Base-by-base conservation (phyloP, 352 stramenopile genomes). In the Phytophthora citricola region DNA sequence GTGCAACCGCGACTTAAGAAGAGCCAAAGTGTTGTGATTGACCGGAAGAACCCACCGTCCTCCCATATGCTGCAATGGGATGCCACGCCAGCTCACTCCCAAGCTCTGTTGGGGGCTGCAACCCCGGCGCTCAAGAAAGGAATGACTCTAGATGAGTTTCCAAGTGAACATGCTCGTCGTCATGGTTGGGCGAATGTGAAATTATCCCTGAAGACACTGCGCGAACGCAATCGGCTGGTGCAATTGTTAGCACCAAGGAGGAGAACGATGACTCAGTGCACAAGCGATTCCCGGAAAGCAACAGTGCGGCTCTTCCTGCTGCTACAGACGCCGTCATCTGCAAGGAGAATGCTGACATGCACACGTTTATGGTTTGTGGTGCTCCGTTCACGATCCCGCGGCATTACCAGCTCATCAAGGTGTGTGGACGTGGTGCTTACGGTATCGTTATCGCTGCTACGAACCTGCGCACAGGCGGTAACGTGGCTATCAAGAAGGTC, bases 401-500 rank as follows among this genome's bases (percentile, higher is more conserved):
- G 43, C 82, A 95, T 74, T 96, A 96, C 62, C 77, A 94, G 58
- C 75, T 95, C 27, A 95, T 96, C 51, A 96, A 96, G 58, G 89
- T 96, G 10, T 95, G 87, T 58, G 90, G 90, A 5, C 85, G 90
- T 44, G 90, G 90, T 5, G 89, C 88, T 29, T 97, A 97, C 61
- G 90, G 90, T 32, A 95, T 97, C 54, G 90, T 97, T 38, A 96
- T 97, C 58, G 89, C 90, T 10, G 90, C 89, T 6, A 95, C 87
- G 8, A 89, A 97, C 63, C 81, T 80, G 29, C 71, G 77, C 22
- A 92, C 83, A 1, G 86, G 88, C n/a, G 87, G 83, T 1, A 97
- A 94, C 46, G 87, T 95, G 9, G 90, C 87, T 34, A 96, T 97
- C 56, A 97, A 97, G 76, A 97, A 97, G 58, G 89, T 97, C 7